phyloP scores from a whole-genome alignment of 257 asterid species.

The Scutellaria galericulata region DNA sequence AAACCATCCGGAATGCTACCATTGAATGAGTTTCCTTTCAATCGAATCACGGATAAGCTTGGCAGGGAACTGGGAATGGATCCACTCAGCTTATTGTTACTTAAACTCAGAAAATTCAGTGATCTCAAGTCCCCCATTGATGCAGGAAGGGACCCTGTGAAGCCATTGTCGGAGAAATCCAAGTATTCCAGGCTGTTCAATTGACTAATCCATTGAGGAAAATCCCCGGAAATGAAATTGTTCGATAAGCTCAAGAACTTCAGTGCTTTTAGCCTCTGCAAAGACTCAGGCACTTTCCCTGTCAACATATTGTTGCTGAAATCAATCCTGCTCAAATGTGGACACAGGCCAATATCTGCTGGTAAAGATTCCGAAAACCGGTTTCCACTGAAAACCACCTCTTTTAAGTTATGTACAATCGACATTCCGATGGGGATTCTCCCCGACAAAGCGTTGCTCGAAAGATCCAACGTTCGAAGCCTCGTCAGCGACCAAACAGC shows the following conservation, averaged over 20 bases:
- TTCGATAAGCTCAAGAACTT: conserved; percentile 48
- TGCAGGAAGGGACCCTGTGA: conserved; percentile 62
- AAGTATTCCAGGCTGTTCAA: conserved; percentile 51
- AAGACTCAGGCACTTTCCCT: conserved; percentile 58
- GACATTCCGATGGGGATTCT: conserved; percentile 58
- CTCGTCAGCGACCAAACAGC: conserved; percentile 58
- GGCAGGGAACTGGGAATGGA: conserved; percentile 60
- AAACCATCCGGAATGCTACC: conserved; percentile 65
- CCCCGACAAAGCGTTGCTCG: conserved; percentile 65
- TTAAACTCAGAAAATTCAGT: conserved; percentile 47
- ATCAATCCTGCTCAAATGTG: conserved; percentile 64
- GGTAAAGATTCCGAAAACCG: conserved; percentile 74
- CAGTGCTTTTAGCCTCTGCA: conserved; percentile 55
- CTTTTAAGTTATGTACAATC: conserved; percentile 67
- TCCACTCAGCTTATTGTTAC: conserved; percentile 59
- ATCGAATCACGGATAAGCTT: conserved; percentile 51
- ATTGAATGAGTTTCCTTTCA: conserved; percentile 61
- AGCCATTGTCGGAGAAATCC: conserved; percentile 64
- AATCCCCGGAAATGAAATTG: conserved; percentile 64
- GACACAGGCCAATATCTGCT: conserved; percentile 71
- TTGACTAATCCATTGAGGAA: conserved; percentile 73
- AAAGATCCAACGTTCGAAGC: conserved; percentile 80
- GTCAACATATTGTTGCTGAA: conserved; percentile 57
- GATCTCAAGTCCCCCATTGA: conserved; percentile 59
- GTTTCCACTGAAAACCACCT: conserved; percentile 54